Evolutionary conservation across 768 basidiomycete genomes (phyloP).

Genomic region (Termitomyces sp.): DNA sequence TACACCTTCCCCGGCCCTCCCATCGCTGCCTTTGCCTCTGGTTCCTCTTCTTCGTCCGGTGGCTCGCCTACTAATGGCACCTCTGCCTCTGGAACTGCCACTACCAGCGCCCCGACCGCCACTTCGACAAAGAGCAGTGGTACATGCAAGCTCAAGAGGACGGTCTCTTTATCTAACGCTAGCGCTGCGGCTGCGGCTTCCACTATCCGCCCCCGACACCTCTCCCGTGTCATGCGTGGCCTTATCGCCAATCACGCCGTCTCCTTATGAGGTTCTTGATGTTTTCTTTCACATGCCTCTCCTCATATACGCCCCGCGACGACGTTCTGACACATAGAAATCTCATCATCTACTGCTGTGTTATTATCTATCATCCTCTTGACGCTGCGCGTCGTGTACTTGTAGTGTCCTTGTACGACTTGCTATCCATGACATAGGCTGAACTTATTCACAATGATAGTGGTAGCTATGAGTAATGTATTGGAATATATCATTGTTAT

Average conservation of each 20-base stretch:
- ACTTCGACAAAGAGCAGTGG: conserved; percentile 14
- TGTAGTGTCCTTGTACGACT: neutral
- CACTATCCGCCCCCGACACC: conserved; percentile 22
- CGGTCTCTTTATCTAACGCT: neutral
- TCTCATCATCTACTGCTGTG: neutral
- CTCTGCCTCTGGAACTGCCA: conserved; percentile 13
- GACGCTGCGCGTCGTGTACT: conserved; percentile 9
- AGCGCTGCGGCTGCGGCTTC: neutral
- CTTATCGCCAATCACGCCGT: conserved; percentile 17
- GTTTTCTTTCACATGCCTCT: neutral
- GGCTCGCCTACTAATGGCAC: neutral
- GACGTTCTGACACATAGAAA: neutral
- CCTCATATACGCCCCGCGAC: neutral
- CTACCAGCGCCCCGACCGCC: conserved; percentile 1
- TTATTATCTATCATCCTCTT: neutral
- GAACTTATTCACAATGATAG: neutral
- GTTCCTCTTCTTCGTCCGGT: conserved; percentile 6
- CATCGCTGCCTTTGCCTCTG: conserved; percentile 41
- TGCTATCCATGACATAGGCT: neutral
- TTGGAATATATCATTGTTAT: too few species aligned
- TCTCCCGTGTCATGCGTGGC: conserved; percentile 30
- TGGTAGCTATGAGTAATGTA: neutral
- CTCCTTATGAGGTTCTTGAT: conserved; percentile 1
- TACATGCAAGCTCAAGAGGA: conserved; percentile 21
- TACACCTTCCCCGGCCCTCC: conserved; percentile 56